These are phyloP conservation scores for Spiraea crenata DNA, from an alignment of 331 rosid genomes.

Conservation along the genomic window DNA sequence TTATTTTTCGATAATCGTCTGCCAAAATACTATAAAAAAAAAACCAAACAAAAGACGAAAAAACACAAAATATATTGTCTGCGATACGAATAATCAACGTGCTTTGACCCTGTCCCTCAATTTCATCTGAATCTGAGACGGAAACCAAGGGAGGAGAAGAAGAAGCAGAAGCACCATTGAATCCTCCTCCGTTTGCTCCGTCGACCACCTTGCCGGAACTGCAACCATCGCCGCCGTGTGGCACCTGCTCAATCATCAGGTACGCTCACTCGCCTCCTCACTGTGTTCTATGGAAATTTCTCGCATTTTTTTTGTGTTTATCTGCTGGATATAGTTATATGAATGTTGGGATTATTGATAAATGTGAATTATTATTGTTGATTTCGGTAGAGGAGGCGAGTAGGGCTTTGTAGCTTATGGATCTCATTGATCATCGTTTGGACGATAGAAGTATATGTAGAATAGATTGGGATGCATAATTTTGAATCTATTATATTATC, in stretches of 20 bases:
- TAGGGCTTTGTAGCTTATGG: constrained; percentile 2
- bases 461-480: not conserved
- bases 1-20: not conserved
- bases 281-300: not conserved
- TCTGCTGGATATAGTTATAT: not conserved
- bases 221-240: not conserved
- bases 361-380: not conserved
- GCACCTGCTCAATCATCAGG: constrained; percentile 1
- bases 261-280: not conserved
- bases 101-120: constrained; percentile 19
- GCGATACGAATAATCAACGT: constrained; percentile 9
- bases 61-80: not conserved
- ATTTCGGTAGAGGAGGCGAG: constrained; percentile 8
- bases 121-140: constrained; percentile 24
- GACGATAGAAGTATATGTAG: not conserved
- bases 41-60: not conserved
- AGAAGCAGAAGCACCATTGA: constrained; percentile 2
- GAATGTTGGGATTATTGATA: not conserved
- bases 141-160: not conserved
- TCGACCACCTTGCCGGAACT: not conserved
- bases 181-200: not conserved
- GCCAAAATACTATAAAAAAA: not conserved
- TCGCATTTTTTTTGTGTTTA: not conserved
- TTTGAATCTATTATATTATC: not conserved
- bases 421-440: constrained; percentile 3